phyloP scores from a whole-genome alignment of 1,139 yeast species.

The Sugiyamaella neomexicana region DNA sequence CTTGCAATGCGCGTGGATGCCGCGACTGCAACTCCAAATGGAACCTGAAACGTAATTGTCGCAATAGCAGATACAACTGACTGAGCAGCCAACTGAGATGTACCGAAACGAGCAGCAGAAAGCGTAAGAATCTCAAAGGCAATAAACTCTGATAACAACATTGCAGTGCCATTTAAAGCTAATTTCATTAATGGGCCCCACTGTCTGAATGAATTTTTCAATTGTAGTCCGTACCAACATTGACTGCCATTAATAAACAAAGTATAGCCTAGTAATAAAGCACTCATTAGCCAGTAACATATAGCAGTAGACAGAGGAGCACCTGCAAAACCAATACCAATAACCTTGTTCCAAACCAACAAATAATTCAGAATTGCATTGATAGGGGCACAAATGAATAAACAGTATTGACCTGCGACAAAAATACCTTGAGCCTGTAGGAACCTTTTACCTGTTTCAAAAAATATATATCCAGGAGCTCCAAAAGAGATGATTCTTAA shows the following conservation, averaged over 20 bases:
- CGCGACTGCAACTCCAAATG: constrained; percentile 87
- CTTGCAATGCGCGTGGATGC: constrained; percentile 86
- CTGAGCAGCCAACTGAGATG: constrained; percentile 82
- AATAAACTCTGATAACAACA: constrained; percentile 83
- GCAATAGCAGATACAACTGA: constrained; percentile 82
- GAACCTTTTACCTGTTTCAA: constrained; percentile 79
- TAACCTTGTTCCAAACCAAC: constrained; percentile 71
- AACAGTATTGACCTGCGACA: constrained; percentile 82
- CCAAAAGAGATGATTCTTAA: constrained; percentile 68
- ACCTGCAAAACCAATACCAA: constrained; percentile 62
- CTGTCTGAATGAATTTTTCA: constrained; percentile 49
- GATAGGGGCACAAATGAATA: constrained; percentile 76
- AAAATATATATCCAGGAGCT: constrained; percentile 80
- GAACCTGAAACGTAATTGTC: constrained; percentile 77
- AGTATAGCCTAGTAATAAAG: constrained; percentile 54
- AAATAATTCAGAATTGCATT: constrained; percentile 70
- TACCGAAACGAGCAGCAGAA: constrained; percentile 74
- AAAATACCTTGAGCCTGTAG: constrained; percentile 91
- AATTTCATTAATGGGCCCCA: constrained; percentile 66
- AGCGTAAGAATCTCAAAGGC: constrained; percentile 81
- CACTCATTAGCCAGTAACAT: constrained; percentile 64
- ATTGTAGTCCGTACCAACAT: constrained; percentile 58
- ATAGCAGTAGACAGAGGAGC: constrained; percentile 67
- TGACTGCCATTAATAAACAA: constrained; percentile 58
- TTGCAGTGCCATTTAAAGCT: constrained; percentile 78